Evolutionary conservation across 2,329 filamentous ascomycete species (phyloP), one percentile per base, ranked within the genome.

Genomic region (Colletotrichum scovillei): DNA sequence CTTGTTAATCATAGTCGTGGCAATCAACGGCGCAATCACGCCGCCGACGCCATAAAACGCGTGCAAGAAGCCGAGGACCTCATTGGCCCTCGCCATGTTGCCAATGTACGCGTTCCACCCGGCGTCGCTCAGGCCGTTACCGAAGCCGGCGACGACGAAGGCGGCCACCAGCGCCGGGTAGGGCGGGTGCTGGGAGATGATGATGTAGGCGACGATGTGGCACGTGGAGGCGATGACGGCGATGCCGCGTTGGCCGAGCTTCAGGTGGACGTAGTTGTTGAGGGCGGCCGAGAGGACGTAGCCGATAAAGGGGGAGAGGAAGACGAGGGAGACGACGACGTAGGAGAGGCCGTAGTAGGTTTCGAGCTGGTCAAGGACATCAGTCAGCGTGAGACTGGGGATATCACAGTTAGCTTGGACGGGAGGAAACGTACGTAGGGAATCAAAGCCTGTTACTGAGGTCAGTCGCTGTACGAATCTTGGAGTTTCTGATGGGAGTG

Each of bases 41-140:
- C 91, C 93, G 0, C 93, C 93, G 0, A 90, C 76, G 0, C 92
- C 92, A 77, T 94, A 95, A 63, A 89, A 89, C 0, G 88, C 91
- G 76, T 94, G 92, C 28, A 95, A 81, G 67, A 94, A 86, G 0
- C 92, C 92, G 0, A 94, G 85, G 1, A 94, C 80, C 78, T 94
- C 90, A 76, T 94, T 94, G 1, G 92, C 89, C 67, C 89, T 89
- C 9, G 88, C 87, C 87, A 95, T 91, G 76, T 91, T 91, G 0
- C 93, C 93, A 16, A 88, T 80, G 83, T 84, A 89, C 0, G 87
- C 86, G 77, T 88, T 88, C 87, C 88, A 90, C 1, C 83, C 88
- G 7, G 85, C 87, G 73, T 89, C 91, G 14, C 87, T 85, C 0
- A 94, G 81, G 0, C 93, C 93, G 78, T 93, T 94, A 0, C 92